A percentile compares a stretch with the other conserved stretches of the same genome.
phyloP scores from a whole-genome alignment of 495 filamentous ascomycete species.

The Penicillium steckii region DNA sequence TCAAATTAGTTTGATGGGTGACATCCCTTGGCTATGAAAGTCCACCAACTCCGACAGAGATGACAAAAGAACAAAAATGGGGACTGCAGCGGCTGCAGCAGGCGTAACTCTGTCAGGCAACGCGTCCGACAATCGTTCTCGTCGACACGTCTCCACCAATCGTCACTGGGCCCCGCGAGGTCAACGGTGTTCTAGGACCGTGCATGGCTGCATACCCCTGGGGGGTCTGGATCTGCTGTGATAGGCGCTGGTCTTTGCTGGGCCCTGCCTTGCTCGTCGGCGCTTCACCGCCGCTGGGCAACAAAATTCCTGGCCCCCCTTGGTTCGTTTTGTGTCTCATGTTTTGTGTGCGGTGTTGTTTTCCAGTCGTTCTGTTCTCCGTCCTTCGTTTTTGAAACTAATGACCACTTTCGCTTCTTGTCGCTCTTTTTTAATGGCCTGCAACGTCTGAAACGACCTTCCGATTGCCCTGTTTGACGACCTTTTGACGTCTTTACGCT shows the following conservation, averaged over 20 bases:
- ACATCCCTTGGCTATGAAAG: no score
- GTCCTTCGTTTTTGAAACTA: conserved; percentile 42
- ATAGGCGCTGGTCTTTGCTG: conserved; percentile 8
- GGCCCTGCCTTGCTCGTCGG: conserved; percentile 2
- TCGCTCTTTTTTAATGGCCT: conserved; percentile 36
- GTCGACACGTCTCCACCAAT: background rate
- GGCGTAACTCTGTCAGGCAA: background rate
- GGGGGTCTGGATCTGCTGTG: conserved; percentile 9
- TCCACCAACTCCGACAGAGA: background rate
- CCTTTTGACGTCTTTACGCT: conserved; percentile 24
- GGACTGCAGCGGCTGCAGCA: background rate
- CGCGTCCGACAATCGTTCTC: background rate
- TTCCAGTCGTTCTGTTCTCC: conserved; percentile 34
- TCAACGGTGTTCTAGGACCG: background rate
- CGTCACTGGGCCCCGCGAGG: conserved; percentile 1
- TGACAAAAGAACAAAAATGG: background rate
- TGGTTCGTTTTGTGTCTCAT: conserved; percentile 30
- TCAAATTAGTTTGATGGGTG: background rate
- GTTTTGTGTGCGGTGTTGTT: conserved; percentile 27
- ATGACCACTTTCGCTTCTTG: conserved; percentile 26
- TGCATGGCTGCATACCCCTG: conserved; percentile 16
- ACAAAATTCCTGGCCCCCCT: conserved; percentile 33
- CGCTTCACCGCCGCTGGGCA: conserved; percentile 39
- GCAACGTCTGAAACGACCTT: conserved; percentile 24
- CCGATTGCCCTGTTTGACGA: conserved; percentile 22